Conservation (phyloP, 2,329 filamentous ascomycete species). For the Arthroderma sp. region DNA sequence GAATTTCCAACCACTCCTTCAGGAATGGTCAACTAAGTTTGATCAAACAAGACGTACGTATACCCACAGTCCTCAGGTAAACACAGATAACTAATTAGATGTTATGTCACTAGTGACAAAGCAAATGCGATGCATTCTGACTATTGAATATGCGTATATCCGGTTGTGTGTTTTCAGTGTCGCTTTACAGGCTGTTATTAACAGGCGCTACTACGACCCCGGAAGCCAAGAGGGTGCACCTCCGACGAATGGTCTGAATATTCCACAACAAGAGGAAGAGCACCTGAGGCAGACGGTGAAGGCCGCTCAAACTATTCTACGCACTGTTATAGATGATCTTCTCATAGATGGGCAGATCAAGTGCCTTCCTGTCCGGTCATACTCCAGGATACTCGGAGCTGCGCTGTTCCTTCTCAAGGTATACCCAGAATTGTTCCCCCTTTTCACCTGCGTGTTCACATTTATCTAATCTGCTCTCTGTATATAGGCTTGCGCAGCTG, state of each 20-base stretch:
- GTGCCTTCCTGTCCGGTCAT: constrained; percentile 43
- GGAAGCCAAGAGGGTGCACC: not conserved
- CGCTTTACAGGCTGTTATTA: constrained; percentile 75
- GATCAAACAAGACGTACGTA: constrained; percentile 45
- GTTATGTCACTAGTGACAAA: constrained; percentile 27
- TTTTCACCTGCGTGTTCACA: not conserved
- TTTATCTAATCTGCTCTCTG: not conserved
- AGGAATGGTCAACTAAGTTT: constrained; percentile 63
- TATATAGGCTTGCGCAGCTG: not conserved
- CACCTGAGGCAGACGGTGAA: constrained; percentile 42
- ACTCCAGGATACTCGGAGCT: constrained; percentile 43
- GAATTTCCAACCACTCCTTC: constrained; percentile 59
- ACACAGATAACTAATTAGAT: not conserved
- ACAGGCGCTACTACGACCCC: constrained; percentile 26
- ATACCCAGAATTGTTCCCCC: constrained; percentile 3
- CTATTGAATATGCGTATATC: constrained; percentile 64
- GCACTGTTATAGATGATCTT: constrained; percentile 38
- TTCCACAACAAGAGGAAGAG: constrained; percentile 28
- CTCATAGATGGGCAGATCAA: constrained; percentile 37
- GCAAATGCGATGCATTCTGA: constrained; percentile 54
- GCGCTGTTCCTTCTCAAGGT: constrained; percentile 44
- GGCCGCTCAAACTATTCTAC: constrained; percentile 38
- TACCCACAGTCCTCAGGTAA: not conserved
- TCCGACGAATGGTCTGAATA: not conserved
- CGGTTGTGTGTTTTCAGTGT: constrained; percentile 69